phyloP scores from a whole-genome alignment of 2,329 filamentous ascomycete genomes.

The Xylaria digitata region DNA sequence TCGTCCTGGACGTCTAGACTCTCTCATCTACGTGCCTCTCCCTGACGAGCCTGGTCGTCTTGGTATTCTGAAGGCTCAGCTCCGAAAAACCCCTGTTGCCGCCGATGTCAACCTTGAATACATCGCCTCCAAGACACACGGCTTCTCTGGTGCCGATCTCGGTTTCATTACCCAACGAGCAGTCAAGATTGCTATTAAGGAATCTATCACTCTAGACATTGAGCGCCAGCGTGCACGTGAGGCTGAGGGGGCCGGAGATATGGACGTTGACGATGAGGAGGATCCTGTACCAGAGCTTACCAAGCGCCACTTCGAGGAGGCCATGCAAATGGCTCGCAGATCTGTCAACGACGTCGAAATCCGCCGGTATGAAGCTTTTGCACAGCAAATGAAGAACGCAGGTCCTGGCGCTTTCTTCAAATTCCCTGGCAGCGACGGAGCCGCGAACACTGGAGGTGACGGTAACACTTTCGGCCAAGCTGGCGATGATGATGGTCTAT shows the following conservation, averaged over 20 bases:
- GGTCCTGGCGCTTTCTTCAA: slow-evolving; percentile 98
- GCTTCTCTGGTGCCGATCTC: slow-evolving; percentile 99
- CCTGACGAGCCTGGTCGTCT: slow-evolving; percentile 91
- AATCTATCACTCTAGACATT: slow-evolving; percentile 89
- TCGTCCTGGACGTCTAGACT: slow-evolving; percentile 98
- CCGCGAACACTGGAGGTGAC: slow-evolving; percentile 72
- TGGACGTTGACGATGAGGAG: slow-evolving; percentile 85
- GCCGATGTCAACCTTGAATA: slow-evolving; percentile 86
- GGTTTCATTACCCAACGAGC: slow-evolving; percentile 99
- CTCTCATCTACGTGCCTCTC: slow-evolving; percentile 96
- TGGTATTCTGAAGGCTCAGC: slow-evolving; percentile 92
- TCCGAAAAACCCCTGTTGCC: slow-evolving; percentile 96
- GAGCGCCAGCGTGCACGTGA: slow-evolving; percentile 90
- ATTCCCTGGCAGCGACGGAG: slow-evolving; percentile 83
- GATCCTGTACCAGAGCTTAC: slow-evolving; percentile 97
- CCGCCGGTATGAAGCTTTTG: slow-evolving; percentile 96
- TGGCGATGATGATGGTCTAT: slow-evolving; percentile 96
- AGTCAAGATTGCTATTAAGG: slow-evolving; percentile 99
- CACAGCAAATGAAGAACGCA: slow-evolving; percentile 98
- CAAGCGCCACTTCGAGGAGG: slow-evolving; percentile 97
- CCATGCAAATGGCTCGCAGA: slow-evolving; percentile 92
- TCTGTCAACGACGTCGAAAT: slow-evolving; percentile 98
- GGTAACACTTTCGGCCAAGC: slow-evolving; percentile 79
- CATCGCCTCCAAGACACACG: slow-evolving; percentile 97
- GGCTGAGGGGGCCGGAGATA: slow-evolving; percentile 84